phyloP scores from a whole-genome alignment of 768 basidiomycete species.

The Stropharia rugosoannulata region DNA sequence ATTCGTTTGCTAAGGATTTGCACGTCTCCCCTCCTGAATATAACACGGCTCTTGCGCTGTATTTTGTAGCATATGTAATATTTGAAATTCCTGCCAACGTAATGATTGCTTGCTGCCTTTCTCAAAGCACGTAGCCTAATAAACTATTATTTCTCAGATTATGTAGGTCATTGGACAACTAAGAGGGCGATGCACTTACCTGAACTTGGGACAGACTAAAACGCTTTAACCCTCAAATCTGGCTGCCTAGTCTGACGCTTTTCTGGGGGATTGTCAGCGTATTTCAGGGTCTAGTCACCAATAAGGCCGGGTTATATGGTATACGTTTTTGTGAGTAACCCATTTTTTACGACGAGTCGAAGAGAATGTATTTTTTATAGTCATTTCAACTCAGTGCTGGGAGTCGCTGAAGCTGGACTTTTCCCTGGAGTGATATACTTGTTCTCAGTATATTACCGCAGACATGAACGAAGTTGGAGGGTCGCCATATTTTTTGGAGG shows the following conservation, averaged over 20 bases:
- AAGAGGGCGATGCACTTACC: too few relatives aligned
- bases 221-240: slow-evolving; percentile 55
- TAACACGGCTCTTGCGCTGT: slow-evolving; percentile 57
- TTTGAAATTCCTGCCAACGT: slow-evolving; percentile 64
- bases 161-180: slow-evolving; percentile 26
- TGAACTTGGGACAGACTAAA: slow-evolving; percentile 40
- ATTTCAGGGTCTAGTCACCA: slow-evolving; percentile 53
- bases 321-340: slow-evolving; percentile 47
- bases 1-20: slow-evolving; percentile 40
- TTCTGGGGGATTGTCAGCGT: slow-evolving; percentile 57
- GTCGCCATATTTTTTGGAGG: slow-evolving; percentile 65
- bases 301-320: slow-evolving; percentile 52
- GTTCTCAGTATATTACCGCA: slow-evolving; percentile 60
- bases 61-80: slow-evolving; percentile 60
- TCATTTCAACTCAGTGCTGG: slow-evolving; percentile 41
- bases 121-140: not conserved
- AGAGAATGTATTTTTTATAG: not conserved
- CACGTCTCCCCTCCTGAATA: slow-evolving; percentile 47
- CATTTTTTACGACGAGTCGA: not conserved
- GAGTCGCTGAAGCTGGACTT: slow-evolving; percentile 57
- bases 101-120: slow-evolving; percentile 12
- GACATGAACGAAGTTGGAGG: slow-evolving; percentile 58
- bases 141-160: slow-evolving; percentile 29
- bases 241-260: slow-evolving; percentile 61
- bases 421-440: slow-evolving; percentile 59